Conservation (phyloP, 345 rosid genomes). For the Lagerstroemia speciosa region DNA sequence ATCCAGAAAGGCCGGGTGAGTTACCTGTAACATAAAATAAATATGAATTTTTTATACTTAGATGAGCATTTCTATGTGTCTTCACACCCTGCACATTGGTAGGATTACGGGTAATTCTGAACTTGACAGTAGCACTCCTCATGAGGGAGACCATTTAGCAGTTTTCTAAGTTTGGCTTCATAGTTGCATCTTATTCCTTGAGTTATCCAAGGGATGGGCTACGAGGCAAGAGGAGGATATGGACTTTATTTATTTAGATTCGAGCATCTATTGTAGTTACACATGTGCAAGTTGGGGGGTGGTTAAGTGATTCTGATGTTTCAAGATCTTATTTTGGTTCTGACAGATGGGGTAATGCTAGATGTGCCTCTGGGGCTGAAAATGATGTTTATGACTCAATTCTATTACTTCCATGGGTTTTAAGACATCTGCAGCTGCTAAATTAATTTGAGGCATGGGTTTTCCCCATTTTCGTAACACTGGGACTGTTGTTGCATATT, state of each 20-base stretch:
- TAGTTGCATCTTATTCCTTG: neutral
- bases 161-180: neutral
- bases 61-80: neutral
- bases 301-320: neutral
- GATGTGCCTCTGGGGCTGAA: neutral
- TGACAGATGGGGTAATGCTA: neutral
- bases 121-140: neutral
- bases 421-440: neutral
- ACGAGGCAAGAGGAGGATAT: too few relatives aligned
- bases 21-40: neutral
- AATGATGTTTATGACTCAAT: neutral
- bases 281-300: neutral
- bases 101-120: neutral
- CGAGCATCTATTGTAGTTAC: too few relatives aligned
- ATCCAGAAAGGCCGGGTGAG: constrained; percentile 94
- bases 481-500: neutral
- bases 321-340: neutral
- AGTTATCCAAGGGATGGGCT: neutral
- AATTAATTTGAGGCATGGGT: neutral
- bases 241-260: too few relatives aligned
- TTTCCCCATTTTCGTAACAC: neutral
- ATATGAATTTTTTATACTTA: neutral
- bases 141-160: neutral
- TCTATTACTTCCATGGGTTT: neutral
- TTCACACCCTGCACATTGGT: neutral